Conservation (phyloP, 441 rosid genomes). For the Jatropha multifida region DNA sequence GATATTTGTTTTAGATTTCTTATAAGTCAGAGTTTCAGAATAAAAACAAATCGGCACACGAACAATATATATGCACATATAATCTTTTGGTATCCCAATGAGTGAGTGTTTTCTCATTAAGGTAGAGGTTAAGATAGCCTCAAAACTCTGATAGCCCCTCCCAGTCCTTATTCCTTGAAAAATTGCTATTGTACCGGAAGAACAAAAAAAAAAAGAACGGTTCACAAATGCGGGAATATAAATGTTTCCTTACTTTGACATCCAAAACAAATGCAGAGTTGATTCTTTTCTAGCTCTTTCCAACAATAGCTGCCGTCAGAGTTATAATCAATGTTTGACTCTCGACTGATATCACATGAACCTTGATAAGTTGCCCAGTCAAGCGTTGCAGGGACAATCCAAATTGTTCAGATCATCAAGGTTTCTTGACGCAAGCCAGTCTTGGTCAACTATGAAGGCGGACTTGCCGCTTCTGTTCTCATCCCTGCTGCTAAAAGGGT, state of each 20-base stretch:
- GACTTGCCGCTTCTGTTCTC: constrained; percentile 9
- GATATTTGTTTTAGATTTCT: too few relatives aligned
- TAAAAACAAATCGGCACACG: too few relatives aligned
- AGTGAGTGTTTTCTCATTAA: too few relatives aligned
- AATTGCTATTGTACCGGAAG: too few relatives aligned
- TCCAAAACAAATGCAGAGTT: not conserved
- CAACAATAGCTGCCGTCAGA: not conserved
- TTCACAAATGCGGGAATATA: too few relatives aligned
- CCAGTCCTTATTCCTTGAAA: too few relatives aligned
- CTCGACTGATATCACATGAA: not conserved
- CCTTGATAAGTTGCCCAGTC: constrained; percentile 18
- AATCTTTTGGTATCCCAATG: too few relatives aligned
- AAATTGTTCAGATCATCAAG: not conserved
- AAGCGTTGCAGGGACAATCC: constrained; percentile 19
- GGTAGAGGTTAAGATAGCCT: too few relatives aligned
- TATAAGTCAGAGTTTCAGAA: too few relatives aligned
- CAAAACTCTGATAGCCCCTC: too few relatives aligned
- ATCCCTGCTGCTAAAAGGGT: not conserved
- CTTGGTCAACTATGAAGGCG: constrained; percentile 21
- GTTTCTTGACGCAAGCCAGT: not conserved
- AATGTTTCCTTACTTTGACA: not conserved
- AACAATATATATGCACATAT: too few relatives aligned
- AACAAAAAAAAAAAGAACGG: too few relatives aligned
- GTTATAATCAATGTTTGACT: not conserved
- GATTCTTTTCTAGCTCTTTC: not conserved